phyloP scores from a whole-genome alignment of 768 basidiomycete genomes.

The Clathrus columnatus region DNA sequence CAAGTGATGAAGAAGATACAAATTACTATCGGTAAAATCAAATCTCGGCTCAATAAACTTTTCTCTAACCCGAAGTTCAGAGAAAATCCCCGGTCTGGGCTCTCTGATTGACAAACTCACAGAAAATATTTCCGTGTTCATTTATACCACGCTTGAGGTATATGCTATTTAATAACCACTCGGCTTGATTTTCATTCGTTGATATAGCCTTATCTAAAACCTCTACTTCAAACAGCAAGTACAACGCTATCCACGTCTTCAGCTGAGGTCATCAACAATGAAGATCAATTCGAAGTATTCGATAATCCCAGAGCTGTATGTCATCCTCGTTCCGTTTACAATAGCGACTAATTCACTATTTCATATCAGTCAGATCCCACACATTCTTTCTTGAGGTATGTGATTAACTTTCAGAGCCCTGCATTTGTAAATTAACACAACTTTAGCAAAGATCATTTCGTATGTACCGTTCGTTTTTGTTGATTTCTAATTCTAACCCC shows the following conservation, averaged over 20 bases:
- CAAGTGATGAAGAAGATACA: constrained; percentile 70
- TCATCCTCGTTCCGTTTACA: constrained; percentile 15
- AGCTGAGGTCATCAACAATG: constrained; percentile 66
- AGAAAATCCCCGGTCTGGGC: constrained; percentile 77
- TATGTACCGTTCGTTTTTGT: constrained; percentile 28
- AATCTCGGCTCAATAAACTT: not conserved
- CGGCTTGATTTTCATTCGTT: not conserved
- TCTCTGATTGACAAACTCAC: constrained; percentile 70
- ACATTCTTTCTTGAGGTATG: constrained; percentile 62
- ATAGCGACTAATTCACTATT: constrained; percentile 11
- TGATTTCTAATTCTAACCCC: constrained; percentile 9
- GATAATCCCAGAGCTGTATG: constrained; percentile 69
- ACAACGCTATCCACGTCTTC: constrained; percentile 52
- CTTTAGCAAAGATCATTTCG: constrained; percentile 72
- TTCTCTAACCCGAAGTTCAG: constrained; percentile 23
- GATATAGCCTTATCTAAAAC: constrained; percentile 69
- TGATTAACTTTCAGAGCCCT: not conserved
- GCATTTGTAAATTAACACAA: not conserved
- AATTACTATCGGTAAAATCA: constrained; percentile 50
- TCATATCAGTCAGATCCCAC: constrained; percentile 72
- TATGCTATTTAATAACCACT: not conserved
- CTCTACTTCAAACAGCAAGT: constrained; percentile 64
- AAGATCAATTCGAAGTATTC: constrained; percentile 81
- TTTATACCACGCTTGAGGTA: constrained; percentile 78
- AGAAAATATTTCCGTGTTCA: constrained; percentile 73